Evolutionary conservation across 441 rosid species (phyloP).

Genomic region (Flueggea neowawraea): DNA sequence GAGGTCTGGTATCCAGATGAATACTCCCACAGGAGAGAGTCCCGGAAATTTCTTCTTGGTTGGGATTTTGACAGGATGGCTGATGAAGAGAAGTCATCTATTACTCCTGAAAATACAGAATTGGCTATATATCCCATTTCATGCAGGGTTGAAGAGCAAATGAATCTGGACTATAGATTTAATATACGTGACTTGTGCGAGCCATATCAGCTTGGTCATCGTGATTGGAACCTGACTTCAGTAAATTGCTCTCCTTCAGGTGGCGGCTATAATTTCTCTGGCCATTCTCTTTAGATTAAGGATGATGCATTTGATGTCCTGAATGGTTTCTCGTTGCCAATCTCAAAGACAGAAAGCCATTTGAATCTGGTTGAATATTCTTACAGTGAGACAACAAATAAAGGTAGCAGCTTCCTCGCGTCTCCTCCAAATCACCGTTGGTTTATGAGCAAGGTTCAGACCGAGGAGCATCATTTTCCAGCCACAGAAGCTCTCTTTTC

Average conservation of each 20-base stretch:
- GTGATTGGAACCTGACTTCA: constrained; percentile 19
- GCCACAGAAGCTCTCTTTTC: constrained; percentile 12
- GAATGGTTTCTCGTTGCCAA: constrained; percentile 14
- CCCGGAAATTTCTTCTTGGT: constrained; percentile 33
- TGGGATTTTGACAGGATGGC: constrained; percentile 33
- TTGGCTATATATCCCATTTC: constrained; percentile 28
- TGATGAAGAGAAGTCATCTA: constrained; percentile 27
- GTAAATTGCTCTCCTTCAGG: constrained; percentile 14
- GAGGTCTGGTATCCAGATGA: constrained; percentile 19
- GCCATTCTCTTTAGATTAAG: constrained; percentile 17
- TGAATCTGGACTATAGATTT: constrained; percentile 19
- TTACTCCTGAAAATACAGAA: constrained; percentile 23
- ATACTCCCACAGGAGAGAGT: constrained; percentile 20
- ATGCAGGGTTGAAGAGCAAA: constrained; percentile 19
- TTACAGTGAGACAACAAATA: not conserved
- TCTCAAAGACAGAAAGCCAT: constrained; percentile 8
- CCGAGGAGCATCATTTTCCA: constrained; percentile 12
- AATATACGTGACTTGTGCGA: constrained; percentile 23
- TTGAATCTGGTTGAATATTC: constrained; percentile 12
- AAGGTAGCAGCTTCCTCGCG: constrained; percentile 11
- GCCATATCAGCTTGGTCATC: constrained; percentile 24
- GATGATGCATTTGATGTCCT: constrained; percentile 23
- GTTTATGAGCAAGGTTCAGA: constrained; percentile 12
- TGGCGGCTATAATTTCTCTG: constrained; percentile 22
- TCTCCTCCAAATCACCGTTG: constrained; percentile 19